Conservation (phyloP, 148 eudicot genomes). For the Silene conica region DNA sequence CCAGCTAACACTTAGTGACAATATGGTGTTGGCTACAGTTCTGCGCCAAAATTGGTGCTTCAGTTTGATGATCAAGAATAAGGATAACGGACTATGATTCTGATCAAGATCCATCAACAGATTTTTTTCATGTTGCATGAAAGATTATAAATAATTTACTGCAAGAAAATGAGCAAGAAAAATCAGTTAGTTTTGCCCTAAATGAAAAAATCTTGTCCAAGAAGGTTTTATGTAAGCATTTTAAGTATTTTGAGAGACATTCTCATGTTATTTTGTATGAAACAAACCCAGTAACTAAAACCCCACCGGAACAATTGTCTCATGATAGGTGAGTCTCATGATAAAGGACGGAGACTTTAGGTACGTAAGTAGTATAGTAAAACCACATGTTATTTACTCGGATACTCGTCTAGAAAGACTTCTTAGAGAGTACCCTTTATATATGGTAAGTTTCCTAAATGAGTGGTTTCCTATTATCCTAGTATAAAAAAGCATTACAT, state of each 20-base stretch:
- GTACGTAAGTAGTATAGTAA: not conserved
- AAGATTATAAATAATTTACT: not conserved
- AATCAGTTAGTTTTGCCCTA: not conserved
- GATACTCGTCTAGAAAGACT: too few relatives aligned
- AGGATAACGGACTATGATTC: not conserved
- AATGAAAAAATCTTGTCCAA: not conserved
- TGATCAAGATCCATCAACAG: not conserved
- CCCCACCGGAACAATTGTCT: too few relatives aligned
- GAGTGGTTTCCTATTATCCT: not conserved
- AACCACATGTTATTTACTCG: not conserved
- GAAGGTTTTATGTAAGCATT: not conserved
- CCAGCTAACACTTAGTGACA: not conserved
- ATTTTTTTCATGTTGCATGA: not conserved
- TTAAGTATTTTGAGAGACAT: not conserved
- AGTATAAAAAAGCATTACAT: not conserved
- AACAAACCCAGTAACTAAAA: not conserved
- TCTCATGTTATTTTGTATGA: not conserved
- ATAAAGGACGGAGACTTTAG: not conserved
- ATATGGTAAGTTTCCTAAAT: not conserved
- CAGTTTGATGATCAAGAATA: constrained; percentile 14
- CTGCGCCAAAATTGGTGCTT: constrained; percentile 15
- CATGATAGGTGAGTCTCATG: not conserved
- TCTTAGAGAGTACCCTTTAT: too few relatives aligned
- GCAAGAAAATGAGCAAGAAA: constrained; percentile 10
- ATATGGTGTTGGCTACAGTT: not conserved